Conservation (phyloP, 352 stramenopile genomes). For the Globisporangium recalcitrans region DNA sequence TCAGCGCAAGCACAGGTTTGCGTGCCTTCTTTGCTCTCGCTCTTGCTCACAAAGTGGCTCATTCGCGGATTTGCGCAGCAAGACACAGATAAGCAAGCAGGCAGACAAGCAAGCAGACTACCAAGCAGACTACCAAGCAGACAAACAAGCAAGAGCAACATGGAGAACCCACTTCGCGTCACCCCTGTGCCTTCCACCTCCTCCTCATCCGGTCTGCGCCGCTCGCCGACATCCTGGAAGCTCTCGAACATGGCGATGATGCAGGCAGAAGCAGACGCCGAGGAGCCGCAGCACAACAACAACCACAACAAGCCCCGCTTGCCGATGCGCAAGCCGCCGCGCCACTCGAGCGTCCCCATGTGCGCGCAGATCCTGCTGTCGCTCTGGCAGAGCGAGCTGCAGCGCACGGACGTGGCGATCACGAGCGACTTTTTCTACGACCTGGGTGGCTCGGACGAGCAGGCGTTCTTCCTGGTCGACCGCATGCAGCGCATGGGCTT, state of each 20-base stretch:
- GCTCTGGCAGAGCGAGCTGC: conserved; percentile 60
- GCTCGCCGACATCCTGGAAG: conserved; percentile 55
- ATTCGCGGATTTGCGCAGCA: conserved; percentile 14
- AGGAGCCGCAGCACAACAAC: conserved; percentile 1
- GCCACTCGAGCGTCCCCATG: conserved; percentile 58
- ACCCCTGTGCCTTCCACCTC: conserved; percentile 24
- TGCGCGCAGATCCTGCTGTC: conserved; percentile 61
- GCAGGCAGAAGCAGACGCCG: conserved; percentile 23
- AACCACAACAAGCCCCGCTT: conserved; percentile 18
- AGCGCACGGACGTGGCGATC: conserved; percentile 42
- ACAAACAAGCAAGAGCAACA: conserved; percentile 12
- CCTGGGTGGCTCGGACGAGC: conserved; percentile 13
- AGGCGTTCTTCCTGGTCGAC: conserved; percentile 36
- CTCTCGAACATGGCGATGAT: conserved; percentile 36
- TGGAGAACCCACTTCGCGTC: conserved; percentile 34
- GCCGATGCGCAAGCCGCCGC: conserved; percentile 49
- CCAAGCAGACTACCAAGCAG: no score
- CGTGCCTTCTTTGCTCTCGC: conserved; percentile 1
- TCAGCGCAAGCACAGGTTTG: neutral
- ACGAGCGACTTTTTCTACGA: conserved; percentile 15
- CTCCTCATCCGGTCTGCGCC: conserved; percentile 27
- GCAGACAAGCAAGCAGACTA: neutral
- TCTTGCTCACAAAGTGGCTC: conserved; percentile 4
- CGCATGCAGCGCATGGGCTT: conserved; percentile 63
- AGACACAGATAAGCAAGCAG: neutral